A percentile compares a stretch with the other conserved stretches of the same genome.
phyloP scores from a whole-genome alignment of 768 basidiomycete species.

The Lentinula boryana region DNA sequence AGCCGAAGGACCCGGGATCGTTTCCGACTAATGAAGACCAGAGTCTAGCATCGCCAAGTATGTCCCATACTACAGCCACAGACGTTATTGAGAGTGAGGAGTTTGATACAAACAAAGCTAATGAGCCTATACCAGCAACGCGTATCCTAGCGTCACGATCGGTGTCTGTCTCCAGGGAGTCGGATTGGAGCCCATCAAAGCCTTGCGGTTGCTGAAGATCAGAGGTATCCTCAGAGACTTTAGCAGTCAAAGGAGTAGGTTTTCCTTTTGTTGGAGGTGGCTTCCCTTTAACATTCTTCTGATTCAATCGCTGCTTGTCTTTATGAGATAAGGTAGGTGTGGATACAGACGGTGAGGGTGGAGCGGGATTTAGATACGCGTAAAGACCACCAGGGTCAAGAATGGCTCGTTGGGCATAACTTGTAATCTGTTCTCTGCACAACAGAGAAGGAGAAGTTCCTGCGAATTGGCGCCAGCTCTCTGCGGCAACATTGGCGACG shows the following conservation, averaged over 20 bases:
- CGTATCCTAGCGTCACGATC: conserved; percentile 69
- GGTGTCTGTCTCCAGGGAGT: conserved; percentile 44
- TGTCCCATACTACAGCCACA: conserved; percentile 22
- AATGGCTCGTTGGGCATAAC: conserved; percentile 48
- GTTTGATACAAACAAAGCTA: conserved; percentile 58
- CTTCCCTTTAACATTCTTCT: neutral
- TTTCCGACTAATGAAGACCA: conserved; percentile 53
- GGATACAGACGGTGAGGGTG: conserved; percentile 31
- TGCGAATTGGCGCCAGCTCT: conserved; percentile 46
- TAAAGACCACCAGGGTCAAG: conserved; percentile 61
- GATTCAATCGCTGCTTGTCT: conserved; percentile 13
- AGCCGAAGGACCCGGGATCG: conserved; percentile 48
- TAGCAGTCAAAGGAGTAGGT: conserved; percentile 15
- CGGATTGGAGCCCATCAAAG: conserved; percentile 35
- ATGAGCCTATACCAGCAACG: conserved; percentile 59
- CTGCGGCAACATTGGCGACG: conserved; percentile 44
- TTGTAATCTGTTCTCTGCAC: conserved; percentile 29
- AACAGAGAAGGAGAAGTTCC: conserved; percentile 21
- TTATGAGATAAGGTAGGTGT: conserved; percentile 14
- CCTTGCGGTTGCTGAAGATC: conserved; percentile 33
- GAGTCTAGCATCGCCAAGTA: conserved; percentile 44
- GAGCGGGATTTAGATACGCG: conserved; percentile 53
- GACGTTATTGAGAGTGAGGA: neutral
- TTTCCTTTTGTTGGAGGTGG: conserved; percentile 23
- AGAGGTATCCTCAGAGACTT: conserved; percentile 24